Evolutionary conservation across 179 eudicot genomes (phyloP).

Genomic region (Camellia oleifera): DNA sequence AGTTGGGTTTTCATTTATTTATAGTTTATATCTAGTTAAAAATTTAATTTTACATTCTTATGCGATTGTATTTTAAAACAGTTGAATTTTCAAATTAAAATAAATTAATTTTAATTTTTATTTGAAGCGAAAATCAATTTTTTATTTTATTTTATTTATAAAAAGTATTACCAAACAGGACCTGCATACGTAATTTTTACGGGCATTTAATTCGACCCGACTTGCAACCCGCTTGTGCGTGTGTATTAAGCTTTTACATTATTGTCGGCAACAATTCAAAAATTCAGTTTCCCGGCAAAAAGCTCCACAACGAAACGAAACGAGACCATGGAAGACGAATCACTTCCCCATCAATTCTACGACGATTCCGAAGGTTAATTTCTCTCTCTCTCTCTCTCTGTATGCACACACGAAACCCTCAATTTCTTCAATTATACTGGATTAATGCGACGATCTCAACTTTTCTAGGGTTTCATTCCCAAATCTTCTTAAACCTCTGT

Average conservation of each 20-base stretch:
- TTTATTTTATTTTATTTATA: no score
- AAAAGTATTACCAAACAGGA: no score
- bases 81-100: no score
- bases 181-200: no score
- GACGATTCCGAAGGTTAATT: slow-evolving; percentile 25
- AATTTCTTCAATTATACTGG: not conserved
- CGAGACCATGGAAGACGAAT: slow-evolving; percentile 25
- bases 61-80: no score
- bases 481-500: not conserved
- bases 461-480: slow-evolving; percentile 1
- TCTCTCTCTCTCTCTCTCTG: slow-evolving; percentile 1
- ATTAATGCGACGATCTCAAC: not conserved
- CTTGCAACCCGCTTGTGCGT: not conserved
- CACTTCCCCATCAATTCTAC: not conserved
- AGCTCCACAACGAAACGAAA: not conserved
- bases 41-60: no score
- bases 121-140: no score
- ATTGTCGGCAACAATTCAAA: not conserved
- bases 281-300: slow-evolving; percentile 28
- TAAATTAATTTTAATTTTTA: no score
- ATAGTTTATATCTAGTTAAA: no score
- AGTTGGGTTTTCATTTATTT: no score
- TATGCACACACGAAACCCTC: not conserved
- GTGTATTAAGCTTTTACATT: not conserved
- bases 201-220: not conserved